Evolutionary conservation across 1,139 yeast species (phyloP), one percentile per base, ranked within the genome.

Genomic region (Magnusiomyces paraingens): DNA sequence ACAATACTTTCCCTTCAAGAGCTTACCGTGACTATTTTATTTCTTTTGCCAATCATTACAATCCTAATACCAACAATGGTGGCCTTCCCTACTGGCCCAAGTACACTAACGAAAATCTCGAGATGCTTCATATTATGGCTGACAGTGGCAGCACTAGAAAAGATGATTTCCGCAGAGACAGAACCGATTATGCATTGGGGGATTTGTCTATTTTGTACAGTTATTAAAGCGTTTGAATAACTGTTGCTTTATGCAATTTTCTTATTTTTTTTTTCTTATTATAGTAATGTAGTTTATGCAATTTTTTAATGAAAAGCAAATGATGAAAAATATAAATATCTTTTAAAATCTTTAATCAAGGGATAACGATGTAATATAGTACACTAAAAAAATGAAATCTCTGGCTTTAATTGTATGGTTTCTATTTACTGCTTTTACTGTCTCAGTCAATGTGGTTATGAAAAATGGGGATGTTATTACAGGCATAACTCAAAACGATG

Each of bases 91-190:
- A 45, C 21, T 57, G 60, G 60, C 58, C 58, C n/a, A 18, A 49
- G 47, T 57, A 81, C 79, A 0, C 20, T 5, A 10, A 20, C 4
- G 48, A 51, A 14, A 15, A 26, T 4, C 22, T 15, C 3, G 32
- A 29, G 11, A 51, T 44, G 11, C 36, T 49, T 8, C 17, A 32
- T 32, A 49, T 49, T 38, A n/a, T 18, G 8, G 29, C 20, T 10
- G 14, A 2, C 15, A 14, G 26, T 12, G 35, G 12, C n/a, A 36
- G 17, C 4, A 47, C 43, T 51, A 43, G 43, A 15, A 4, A 21
- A 10, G 52, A 50, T 36, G 38, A 21, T 17, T 50, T 20, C 35
- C 36, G 52, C 21, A 5, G 29, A 3, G 49, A 44, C 17, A 12
- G 17, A 36, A 36, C 40, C 3, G 40, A 36, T 36, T 36, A 36